Evolutionary conservation across 208 protist genomes (phyloP), one percentile per base, ranked within the genome.

Genomic region (Phytomonas francai): DNA sequence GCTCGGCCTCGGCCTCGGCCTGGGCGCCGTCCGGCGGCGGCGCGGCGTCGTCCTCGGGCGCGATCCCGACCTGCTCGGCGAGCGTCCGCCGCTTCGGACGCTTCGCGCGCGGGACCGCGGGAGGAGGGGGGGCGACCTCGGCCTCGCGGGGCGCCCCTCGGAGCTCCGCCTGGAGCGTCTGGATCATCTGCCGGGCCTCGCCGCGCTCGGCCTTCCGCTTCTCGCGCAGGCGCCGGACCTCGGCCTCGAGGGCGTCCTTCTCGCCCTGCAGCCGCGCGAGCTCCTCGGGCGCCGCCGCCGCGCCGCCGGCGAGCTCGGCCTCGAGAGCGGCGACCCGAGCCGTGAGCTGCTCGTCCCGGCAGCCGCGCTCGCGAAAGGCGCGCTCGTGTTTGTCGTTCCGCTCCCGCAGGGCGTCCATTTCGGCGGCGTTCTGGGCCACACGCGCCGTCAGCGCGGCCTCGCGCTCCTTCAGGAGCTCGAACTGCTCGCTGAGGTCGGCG

Each of bases 261-360:
- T 75, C 62, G 0, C 49, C 65, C 27, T 73, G 65, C 29, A 84
- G 63, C 16, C 65, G 64, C 60, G 62, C 65, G 5, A 83, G 59
- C 28, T 80, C 67, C 25, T 71, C 57, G 42, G 69, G 42, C 12
- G 90, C 72, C 8, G 71, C 73, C 71, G 85, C 83, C 68, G 89
- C 81, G 30, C 70, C 59, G 28, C 74, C 63, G 67, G 75, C 74
- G 31, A 78, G 51, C 34, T 77, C 71, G 1, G 63, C 71, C 25
- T 83, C 67, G 71, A 75, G 75, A n/a, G 45, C 56, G 1, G 68
- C 29, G 31, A 83, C 42, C 27, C 81, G 65, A 61, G 70, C 56
- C 11, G 67, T 66, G 29, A 67, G 54, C 59, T 63, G 14, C 59
- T 63, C 28, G 28, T 14, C 28, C 28, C 32, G 59, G 32, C 59